Conservation (phyloP, 2,329 filamentous ascomycete genomes). For the Penicillium sp. region DNA sequence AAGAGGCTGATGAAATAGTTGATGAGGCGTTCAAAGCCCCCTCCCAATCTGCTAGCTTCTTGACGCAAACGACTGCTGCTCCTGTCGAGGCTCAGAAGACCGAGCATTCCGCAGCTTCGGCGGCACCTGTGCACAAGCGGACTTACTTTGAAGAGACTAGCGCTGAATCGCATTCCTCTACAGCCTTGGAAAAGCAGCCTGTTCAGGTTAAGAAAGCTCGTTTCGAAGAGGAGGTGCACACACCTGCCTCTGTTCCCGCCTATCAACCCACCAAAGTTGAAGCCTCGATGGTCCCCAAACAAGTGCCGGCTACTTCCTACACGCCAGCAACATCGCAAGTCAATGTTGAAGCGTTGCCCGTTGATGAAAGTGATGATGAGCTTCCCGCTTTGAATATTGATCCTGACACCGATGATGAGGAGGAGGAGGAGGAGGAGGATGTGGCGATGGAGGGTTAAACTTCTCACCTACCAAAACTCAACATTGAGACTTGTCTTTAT, state of each 20-base stretch:
- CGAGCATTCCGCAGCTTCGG: conserved; percentile 7
- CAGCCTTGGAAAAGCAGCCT: conserved; percentile 13
- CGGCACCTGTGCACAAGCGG: conserved; percentile 33
- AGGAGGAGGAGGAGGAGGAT: conserved; percentile 32
- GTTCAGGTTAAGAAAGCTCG: conserved; percentile 39
- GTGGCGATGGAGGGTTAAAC: conserved; percentile 31
- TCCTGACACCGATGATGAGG: conserved; percentile 52
- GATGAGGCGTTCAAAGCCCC: conserved; percentile 18
- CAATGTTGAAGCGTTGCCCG: conserved; percentile 22
- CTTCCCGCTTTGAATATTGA: conserved; percentile 54
- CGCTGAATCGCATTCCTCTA: conserved; percentile 7
- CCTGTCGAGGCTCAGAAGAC: conserved; percentile 20
- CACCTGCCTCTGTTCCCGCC: conserved; percentile 7
- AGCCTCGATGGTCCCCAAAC: conserved; percentile 13
- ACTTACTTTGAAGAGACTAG: conserved; percentile 33
- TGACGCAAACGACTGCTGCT: conserved; percentile 26
- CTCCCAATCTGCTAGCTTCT: conserved; percentile 29
- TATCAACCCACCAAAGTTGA: conserved; percentile 20
- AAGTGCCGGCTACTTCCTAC: conserved; percentile 15
- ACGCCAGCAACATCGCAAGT: conserved; percentile 18
- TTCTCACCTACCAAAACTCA: background rate
- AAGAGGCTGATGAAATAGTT: conserved; percentile 31
- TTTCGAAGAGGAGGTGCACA: conserved; percentile 28
- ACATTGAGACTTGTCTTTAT: background rate
- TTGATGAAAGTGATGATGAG: conserved; percentile 53